Evolutionary conservation across 805 yeast species (phyloP), one percentile per base, ranked within the genome.

Genomic region (Starmerella stigmatis): DNA sequence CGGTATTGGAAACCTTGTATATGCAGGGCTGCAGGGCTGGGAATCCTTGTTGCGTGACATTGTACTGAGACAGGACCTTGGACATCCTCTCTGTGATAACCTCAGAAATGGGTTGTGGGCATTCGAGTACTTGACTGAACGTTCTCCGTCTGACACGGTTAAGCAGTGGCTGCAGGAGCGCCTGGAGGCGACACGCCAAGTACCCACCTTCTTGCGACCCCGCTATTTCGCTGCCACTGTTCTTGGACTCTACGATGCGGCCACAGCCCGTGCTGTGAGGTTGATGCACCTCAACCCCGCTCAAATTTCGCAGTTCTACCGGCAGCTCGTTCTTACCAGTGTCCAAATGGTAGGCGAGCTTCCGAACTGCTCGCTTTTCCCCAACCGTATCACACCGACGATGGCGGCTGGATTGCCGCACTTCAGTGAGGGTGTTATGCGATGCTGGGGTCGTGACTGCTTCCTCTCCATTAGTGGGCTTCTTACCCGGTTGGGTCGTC

Each of bases 371-470:
- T 83, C 96, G 0, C 69, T 92, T 44, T 64, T 70, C 22, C 94
- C 97, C 2, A 66, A 65, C 32, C 65, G 69, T 10, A 45, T 41
- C 34, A 73, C 78, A 13, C 82, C 94, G 2, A 75, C 84, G 33
- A 70, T 89, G 75, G 95, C 97, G 13, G 98, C 98, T 1, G 98
- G 97, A 1, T 71, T 89, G 49, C 98, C 98, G 2, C 96, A 86
- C 64, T 89, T 89, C 65, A 79, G 92, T 60, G 74, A 73, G 47
- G 86, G 81, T 52, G 88, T 82, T 63, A 86, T 89, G 95, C 73
- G 98, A 62, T 86, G 96, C 61, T 89, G 98, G 98, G 98, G 98
- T 19, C 74, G 98, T 59, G 98, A 89, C 64, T 94, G 86, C 0
- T 92, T 92, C 60, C 81, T 89, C 37, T 74, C 96, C 0, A 70